Conservation (phyloP, 345 rosid species). For the Orychophragmus violaceus region DNA sequence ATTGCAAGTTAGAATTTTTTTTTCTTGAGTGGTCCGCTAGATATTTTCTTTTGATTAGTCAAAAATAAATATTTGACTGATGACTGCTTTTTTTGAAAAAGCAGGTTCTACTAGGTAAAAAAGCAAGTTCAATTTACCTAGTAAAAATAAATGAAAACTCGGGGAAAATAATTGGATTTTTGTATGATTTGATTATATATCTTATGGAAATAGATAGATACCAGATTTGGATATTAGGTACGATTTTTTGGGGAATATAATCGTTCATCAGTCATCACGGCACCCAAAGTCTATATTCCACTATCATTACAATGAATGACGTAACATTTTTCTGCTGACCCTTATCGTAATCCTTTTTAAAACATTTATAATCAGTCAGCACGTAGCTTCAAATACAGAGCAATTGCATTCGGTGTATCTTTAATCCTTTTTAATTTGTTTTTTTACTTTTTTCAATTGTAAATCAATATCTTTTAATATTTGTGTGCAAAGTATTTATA, state of each 20-base stretch:
- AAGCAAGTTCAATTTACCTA: background rate
- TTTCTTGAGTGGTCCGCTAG: no score
- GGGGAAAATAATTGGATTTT: background rate
- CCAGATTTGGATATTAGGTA: slow-evolving; percentile 21
- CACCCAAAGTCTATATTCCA: slow-evolving; percentile 13
- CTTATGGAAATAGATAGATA: background rate
- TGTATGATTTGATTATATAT: background rate
- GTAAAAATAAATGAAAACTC: background rate
- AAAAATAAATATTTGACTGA: background rate
- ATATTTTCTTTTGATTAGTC: no score
- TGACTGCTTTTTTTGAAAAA: background rate
- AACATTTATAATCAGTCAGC: background rate
- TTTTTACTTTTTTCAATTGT: no score
- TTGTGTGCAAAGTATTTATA: no score
- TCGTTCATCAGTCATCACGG: slow-evolving; percentile 6
- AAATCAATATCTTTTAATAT: no score
- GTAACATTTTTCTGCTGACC: background rate
- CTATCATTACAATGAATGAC: slow-evolving; percentile 10
- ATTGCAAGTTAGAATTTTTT: no score
- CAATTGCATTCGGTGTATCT: no score
- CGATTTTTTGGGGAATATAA: background rate
- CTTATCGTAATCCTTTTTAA: background rate
- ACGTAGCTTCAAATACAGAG: no score
- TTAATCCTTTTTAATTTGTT: no score
- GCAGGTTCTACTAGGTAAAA: no score